Percentiles rank a stretch among this genome's conserved stretches.
phyloP scores from a whole-genome alignment of 176 grass and related monocot genomes.

The Microstegium vimineum region DNA sequence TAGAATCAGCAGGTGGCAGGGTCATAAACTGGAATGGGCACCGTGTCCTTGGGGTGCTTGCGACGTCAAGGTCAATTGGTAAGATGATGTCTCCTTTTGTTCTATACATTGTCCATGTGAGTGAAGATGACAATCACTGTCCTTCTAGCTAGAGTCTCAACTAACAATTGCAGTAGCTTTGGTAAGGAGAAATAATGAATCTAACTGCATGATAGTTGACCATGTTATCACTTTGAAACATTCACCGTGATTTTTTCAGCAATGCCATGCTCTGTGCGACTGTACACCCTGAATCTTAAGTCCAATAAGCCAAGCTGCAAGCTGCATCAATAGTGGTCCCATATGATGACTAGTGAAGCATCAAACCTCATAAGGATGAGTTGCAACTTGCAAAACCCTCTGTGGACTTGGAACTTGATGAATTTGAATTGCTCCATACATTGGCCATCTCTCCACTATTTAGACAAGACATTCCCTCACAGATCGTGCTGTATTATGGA shows the following conservation, averaged over 20 bases:
- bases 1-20: constrained; percentile 72
- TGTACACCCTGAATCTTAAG: neutral
- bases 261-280: neutral
- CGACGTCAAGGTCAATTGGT: constrained; percentile 91
- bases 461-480: neutral
- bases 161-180: neutral
- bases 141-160: neutral
- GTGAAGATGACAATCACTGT: neutral
- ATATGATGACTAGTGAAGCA: neutral
- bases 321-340: neutral
- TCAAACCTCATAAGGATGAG: neutral
- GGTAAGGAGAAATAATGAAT: neutral
- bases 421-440: neutral
- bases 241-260: neutral
- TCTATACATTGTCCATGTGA: neutral
- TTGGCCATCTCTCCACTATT: neutral
- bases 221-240: neutral
- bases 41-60: constrained; percentile 69
- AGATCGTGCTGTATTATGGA: neutral
- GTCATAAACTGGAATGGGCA: constrained; percentile 84
- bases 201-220: neutral
- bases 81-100: constrained; percentile 13
- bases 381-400: neutral
- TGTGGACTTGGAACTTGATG: neutral
- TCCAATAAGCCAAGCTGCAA: neutral